Evolutionary conservation across 208 protist genomes (phyloP), one percentile per base, ranked within the genome.

Genomic region (Porcisia deanei): DNA sequence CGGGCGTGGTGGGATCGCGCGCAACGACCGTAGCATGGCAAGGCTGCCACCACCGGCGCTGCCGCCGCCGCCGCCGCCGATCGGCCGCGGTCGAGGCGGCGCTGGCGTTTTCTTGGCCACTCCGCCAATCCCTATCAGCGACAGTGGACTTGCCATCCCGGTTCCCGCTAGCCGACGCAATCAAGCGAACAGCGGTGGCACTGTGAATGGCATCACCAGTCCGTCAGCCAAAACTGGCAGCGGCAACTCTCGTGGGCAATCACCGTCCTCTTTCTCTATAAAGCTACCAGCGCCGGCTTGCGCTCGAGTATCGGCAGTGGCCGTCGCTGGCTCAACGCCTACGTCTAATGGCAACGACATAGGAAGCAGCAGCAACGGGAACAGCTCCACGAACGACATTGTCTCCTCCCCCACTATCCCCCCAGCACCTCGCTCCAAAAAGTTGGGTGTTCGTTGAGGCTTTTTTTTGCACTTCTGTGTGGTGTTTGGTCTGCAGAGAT

Each of bases 81-180:
- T 73, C 25, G 64, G 78, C 14, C 77, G 82, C 7, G 63, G 76
- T 7, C 71, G 81, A 45, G 39, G 54, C 53, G 37, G 4, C 60
- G 53, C 64, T 4, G 57, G 75, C 52, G 20, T 5, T 57, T 41
- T 10, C n/a, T 8, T 65, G 73, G 25, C 10, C 1, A 65, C 53
- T 3, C 41, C 9, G 34, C 59, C 52, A 10, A 5, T 20, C 30
- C 39, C 34, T 10, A 22, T 47, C 22, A 63, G 72, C 12, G 78
- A 72, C n/a, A 68, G 63, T 49, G 76, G 73, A 12, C 71, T 76
- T 54, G 55, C 77, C 6, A 88, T 88, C 49, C 84, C 84, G 7
- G 76, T 83, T 10, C 84, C 84, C 20, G 84, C 84, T 8, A 88
- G 84, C 63, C 82, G 77, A 10, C 81, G 77, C 25, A 54, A 25